Evolutionary conservation across 2,329 filamentous ascomycete genomes (phyloP).

Genomic region (Domatiomyces catenatus): DNA sequence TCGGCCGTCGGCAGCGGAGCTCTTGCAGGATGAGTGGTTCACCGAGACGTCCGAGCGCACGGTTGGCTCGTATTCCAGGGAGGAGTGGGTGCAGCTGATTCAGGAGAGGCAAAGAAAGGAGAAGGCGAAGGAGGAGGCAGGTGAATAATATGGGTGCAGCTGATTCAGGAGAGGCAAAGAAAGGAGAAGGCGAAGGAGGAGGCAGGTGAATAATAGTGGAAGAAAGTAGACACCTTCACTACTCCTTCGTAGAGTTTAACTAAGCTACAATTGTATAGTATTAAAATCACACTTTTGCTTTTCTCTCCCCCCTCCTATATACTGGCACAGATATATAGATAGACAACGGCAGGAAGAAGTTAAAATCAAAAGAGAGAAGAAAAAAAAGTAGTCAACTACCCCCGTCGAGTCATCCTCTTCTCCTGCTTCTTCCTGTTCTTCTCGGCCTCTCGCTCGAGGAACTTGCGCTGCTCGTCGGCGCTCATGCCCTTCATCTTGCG

Average conservation of each 20-base stretch:
- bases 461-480: constrained; percentile 75
- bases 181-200: too few relatives aligned
- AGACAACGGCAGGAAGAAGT: background rate
- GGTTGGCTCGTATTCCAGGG: background rate
- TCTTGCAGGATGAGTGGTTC: constrained; percentile 27
- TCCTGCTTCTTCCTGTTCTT: constrained; percentile 50
- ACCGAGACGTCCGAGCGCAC: background rate
- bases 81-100: background rate
- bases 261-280: background rate
- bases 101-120: too few relatives aligned
- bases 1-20: constrained; percentile 25
- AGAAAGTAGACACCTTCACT: too few relatives aligned
- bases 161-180: too few relatives aligned
- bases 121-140: background rate
- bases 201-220: too few relatives aligned
- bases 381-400: constrained; percentile 17
- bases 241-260: background rate
- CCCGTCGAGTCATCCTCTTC: constrained; percentile 47
- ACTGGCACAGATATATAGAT: background rate
- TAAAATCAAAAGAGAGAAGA: background rate
- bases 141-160: too few relatives aligned
- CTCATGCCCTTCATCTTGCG: constrained; percentile 58
- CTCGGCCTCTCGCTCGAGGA: constrained; percentile 63
- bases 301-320: background rate
- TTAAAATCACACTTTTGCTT: background rate